Percentiles rank a stretch among this genome's conserved stretches.
phyloP scores from a whole-genome alignment of 352 stramenopile species.

The Phytopythium chamaehyphon region DNA sequence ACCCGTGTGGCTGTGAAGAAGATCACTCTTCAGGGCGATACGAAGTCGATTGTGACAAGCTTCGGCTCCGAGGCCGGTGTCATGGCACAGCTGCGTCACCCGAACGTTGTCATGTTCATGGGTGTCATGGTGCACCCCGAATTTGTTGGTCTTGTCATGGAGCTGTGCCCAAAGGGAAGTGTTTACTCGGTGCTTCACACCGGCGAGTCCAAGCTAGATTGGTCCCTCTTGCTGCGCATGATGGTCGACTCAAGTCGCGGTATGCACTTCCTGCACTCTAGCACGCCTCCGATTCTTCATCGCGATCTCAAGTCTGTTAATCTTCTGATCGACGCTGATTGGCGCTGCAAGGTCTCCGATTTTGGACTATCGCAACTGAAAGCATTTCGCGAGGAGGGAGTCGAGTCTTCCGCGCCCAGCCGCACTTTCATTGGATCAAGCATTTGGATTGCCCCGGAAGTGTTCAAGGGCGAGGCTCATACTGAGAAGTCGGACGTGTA shows the following conservation, averaged over 20 bases:
- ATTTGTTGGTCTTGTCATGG: conserved; percentile 86
- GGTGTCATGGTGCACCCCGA: conserved; percentile 86
- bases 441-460: conserved; percentile 89
- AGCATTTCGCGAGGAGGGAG: conserved; percentile 52
- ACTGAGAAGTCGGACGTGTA: conserved; percentile 89
- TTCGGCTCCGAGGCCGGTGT: conserved; percentile 80
- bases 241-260: conserved; percentile 83
- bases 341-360: conserved; percentile 88
- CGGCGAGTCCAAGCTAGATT: conserved; percentile 78
- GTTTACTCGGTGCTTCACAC: conserved; percentile 81
- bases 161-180: conserved; percentile 84
- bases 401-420: conserved; percentile 12
- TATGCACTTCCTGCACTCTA: conserved; percentile 92
- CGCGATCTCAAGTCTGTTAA: conserved; percentile 90
- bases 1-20: conserved; percentile 83
- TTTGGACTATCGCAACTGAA: conserved; percentile 88
- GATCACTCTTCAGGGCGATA: conserved; percentile 76
- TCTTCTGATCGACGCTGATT: conserved; percentile 84
- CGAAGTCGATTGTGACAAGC: conserved; percentile 76
- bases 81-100: conserved; percentile 80
- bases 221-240: conserved; percentile 83
- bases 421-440: conserved; percentile 81
- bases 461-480: conserved; percentile 85
- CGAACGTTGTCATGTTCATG: conserved; percentile 90
- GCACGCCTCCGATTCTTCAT: conserved; percentile 84